These are phyloP conservation scores for Selaginella moellendorffii DNA, from an alignment of 75 land plant species.

Conservation along the genomic window DNA sequence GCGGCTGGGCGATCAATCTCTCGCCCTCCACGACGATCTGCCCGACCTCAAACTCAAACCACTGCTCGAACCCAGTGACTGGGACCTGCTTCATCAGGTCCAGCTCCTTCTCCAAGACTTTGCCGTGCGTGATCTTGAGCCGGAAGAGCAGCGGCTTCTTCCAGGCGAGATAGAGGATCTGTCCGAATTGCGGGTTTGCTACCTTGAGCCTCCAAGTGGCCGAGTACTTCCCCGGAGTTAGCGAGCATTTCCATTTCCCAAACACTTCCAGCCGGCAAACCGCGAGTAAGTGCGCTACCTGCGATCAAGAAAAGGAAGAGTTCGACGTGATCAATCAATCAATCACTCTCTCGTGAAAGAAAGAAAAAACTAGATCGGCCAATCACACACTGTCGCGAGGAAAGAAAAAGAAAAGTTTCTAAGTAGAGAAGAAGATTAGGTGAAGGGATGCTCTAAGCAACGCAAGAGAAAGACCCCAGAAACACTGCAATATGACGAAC, in stretches of 20 bases:
- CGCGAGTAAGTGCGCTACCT: conserved; percentile 67
- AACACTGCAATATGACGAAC: no score
- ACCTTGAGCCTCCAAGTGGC: conserved; percentile 39
- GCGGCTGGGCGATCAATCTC: conserved; percentile 18
- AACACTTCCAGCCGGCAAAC: conserved; percentile 85
- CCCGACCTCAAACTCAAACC: conserved; percentile 53
- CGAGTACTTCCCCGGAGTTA: conserved; percentile 55
- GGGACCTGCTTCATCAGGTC: conserved; percentile 12
- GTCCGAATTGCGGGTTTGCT: conserved; percentile 30
- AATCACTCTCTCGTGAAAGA: no score
- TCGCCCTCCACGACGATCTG: conserved; percentile 31
- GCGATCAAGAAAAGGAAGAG: conserved; percentile 2
- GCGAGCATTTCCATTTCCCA: conserved; percentile 39
- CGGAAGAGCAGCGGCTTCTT: conserved; percentile 49
- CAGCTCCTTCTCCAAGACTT: conserved; percentile 30
- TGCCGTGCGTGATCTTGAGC: conserved; percentile 53
- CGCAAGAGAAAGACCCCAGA: no score
- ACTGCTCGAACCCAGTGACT: conserved; percentile 20
- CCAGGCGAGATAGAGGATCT: conserved; percentile 49
- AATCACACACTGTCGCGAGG: no score
- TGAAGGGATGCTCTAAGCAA: background rate
- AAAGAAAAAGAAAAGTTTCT: no score
- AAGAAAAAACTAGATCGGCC: no score
- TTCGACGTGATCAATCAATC: no score
- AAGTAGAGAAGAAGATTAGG: background rate